A percentile compares a stretch with the other conserved stretches of the same genome.
These are phyloP conservation scores for Panicum virgatum DNA, from an alignment of 202 grass and related monocot species.

Conservation along the genomic window DNA sequence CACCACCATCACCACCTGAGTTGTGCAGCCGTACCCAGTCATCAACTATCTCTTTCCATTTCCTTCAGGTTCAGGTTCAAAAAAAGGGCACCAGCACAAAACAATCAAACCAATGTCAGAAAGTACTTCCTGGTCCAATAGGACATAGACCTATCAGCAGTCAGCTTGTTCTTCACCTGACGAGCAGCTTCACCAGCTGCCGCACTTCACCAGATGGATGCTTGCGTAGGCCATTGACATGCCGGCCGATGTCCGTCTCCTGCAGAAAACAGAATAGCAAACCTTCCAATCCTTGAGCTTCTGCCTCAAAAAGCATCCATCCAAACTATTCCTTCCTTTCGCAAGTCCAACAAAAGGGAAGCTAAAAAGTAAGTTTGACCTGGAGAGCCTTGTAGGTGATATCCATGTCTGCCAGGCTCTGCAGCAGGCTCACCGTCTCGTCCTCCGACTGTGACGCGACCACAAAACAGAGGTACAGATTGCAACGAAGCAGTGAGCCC, in stretches of 20 bases:
- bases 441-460: constrained; percentile 65
- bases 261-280: constrained; percentile 44
- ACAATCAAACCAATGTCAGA: background rate
- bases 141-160: background rate
- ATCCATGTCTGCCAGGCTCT: constrained; percentile 78
- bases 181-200: constrained; percentile 64
- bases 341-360: constrained; percentile 5
- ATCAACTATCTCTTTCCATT: constrained; percentile 83
- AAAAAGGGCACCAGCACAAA: background rate
- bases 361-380: constrained; percentile 38
- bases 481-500: constrained; percentile 38
- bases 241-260: constrained; percentile 77
- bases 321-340: background rate
- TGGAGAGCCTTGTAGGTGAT: constrained; percentile 77
- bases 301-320: constrained; percentile 25
- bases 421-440: constrained; percentile 62
- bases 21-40: constrained; percentile 67
- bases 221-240: constrained; percentile 75
- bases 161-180: constrained; percentile 58
- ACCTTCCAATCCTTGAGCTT: background rate
- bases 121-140: background rate
- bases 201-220: constrained; percentile 69
- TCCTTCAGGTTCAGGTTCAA: constrained; percentile 49
- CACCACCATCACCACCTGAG: constrained; percentile 40
- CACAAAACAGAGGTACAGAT: constrained; percentile 34